A percentile compares a stretch with the other conserved stretches of the same genome.
These are phyloP conservation scores for Xylaria sp. DNA, from an alignment of 495 filamentous ascomycete species.

Conservation along the genomic window DNA sequence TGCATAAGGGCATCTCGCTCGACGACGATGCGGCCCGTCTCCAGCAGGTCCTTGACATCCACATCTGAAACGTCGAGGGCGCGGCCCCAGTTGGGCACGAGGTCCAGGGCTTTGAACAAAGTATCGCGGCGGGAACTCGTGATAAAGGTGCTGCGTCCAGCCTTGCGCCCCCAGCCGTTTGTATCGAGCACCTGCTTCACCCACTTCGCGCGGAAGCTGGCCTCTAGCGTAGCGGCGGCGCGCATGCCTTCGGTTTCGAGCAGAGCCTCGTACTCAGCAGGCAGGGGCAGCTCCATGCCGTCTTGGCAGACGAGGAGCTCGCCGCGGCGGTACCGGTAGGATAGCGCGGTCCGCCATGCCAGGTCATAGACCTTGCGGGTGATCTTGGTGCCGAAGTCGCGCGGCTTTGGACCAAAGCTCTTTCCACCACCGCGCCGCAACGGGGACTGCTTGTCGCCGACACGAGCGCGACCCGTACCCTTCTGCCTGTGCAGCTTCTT, in stretches of 20 bases:
- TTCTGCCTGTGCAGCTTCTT: slow-evolving; percentile 85
- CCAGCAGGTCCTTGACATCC: slow-evolving; percentile 92
- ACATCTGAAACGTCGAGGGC: slow-evolving; percentile 75
- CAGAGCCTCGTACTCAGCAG: slow-evolving; percentile 46
- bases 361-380: slow-evolving; percentile 92
- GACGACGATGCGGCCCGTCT: slow-evolving; percentile 82
- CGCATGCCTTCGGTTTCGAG: slow-evolving; percentile 37
- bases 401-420: slow-evolving; percentile 81
- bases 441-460: slow-evolving; percentile 81
- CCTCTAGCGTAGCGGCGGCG: slow-evolving; percentile 45
- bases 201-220: slow-evolving; percentile 62
- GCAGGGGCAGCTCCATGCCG: slow-evolving; percentile 65
- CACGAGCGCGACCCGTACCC: slow-evolving; percentile 78
- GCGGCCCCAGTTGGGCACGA: slow-evolving; percentile 68
- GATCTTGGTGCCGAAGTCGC: slow-evolving; percentile 85
- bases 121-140: slow-evolving; percentile 62
- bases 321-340: slow-evolving; percentile 84
- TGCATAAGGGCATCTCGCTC: slow-evolving; percentile 80
- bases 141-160: slow-evolving; percentile 81
- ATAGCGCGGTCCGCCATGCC: slow-evolving; percentile 93
- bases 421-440: slow-evolving; percentile 87
- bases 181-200: slow-evolving; percentile 67
- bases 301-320: slow-evolving; percentile 86
- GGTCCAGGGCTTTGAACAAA: slow-evolving; percentile 64
- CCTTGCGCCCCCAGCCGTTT: slow-evolving; percentile 73